Conservation (phyloP, 352 stramenopile species). For the Pythium graminicola region DNA sequence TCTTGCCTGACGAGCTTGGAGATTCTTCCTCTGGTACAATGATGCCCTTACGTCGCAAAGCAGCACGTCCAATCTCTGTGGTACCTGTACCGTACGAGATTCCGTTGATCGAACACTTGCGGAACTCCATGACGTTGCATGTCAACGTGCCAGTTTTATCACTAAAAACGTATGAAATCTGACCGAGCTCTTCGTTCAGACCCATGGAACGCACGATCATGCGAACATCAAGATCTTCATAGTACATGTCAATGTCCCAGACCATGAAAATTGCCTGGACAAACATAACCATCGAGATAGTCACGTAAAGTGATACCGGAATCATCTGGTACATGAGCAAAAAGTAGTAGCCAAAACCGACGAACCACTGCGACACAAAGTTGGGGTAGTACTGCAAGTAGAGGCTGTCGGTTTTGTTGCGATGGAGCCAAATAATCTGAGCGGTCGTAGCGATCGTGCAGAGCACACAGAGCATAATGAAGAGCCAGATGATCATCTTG, state of each 20-base stretch:
- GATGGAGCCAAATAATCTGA: conserved; percentile 56
- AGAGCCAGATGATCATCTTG: conserved; percentile 71
- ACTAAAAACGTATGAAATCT: conserved; percentile 98
- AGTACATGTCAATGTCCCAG: conserved; percentile 80
- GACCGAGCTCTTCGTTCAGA: conserved; percentile 81
- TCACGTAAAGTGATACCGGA: conserved; percentile 86
- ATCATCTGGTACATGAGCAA: conserved; percentile 80
- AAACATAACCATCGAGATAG: conserved; percentile 85
- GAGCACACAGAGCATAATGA: conserved; percentile 56
- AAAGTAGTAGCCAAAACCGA: conserved; percentile 83
- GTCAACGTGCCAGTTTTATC: conserved; percentile 86
- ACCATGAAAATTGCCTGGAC: conserved; percentile 87
- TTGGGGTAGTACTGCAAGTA: conserved; percentile 46
- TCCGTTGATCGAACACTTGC: conserved; percentile 80
- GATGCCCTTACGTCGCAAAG: conserved; percentile 57
- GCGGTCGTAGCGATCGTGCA: conserved; percentile 54
- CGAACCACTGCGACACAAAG: conserved; percentile 52
- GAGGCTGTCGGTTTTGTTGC: conserved; percentile 39
- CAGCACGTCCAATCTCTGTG: conserved; percentile 71
- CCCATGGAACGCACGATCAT: conserved; percentile 84
- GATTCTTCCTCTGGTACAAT: conserved; percentile 40
- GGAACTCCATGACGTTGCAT: conserved; percentile 89
- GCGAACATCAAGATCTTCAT: conserved; percentile 52
- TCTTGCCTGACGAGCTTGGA: conserved; percentile 30
- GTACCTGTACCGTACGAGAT: conserved; percentile 79